Conservation (phyloP, 129 eudicot species). For the Helichrysum umbraculigerum region DNA sequence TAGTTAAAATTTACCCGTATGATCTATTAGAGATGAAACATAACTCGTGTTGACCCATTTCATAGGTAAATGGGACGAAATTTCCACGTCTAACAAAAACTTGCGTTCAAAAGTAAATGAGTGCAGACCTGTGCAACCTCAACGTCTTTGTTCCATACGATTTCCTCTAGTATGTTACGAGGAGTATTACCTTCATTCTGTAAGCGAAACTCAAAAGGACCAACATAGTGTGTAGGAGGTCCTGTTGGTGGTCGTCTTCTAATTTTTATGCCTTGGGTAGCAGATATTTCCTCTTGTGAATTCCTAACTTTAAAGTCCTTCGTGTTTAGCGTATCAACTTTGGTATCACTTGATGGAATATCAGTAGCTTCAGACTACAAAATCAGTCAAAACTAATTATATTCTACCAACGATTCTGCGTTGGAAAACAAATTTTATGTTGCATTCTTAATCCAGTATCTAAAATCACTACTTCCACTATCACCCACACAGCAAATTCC, state of each 20-base stretch:
- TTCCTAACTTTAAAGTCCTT: conserved; percentile 48
- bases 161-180: conserved; percentile 88
- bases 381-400: background rate
- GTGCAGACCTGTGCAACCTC: conserved; percentile 72
- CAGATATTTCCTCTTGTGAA: conserved; percentile 25
- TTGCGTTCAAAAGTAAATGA: conserved; percentile 4
- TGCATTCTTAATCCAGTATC: background rate
- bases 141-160: conserved; percentile 80
- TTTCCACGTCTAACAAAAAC: background rate
- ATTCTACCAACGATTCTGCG: background rate
- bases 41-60: background rate
- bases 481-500: background rate
- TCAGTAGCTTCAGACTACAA: conserved; percentile 52
- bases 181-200: conserved; percentile 85
- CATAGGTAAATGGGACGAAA: background rate
- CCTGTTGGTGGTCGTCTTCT: conserved; percentile 83
- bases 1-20: background rate
- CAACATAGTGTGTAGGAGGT: conserved; percentile 78
- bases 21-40: background rate
- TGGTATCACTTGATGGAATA: conserved; percentile 38
- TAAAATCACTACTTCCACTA: background rate
- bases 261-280: conserved; percentile 58
- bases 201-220: conserved; percentile 83
- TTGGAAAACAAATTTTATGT: background rate
- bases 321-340: conserved; percentile 39